Conservation (phyloP, 2,329 filamentous ascomycete species). For the Amauroascus verrucosus region DNA sequence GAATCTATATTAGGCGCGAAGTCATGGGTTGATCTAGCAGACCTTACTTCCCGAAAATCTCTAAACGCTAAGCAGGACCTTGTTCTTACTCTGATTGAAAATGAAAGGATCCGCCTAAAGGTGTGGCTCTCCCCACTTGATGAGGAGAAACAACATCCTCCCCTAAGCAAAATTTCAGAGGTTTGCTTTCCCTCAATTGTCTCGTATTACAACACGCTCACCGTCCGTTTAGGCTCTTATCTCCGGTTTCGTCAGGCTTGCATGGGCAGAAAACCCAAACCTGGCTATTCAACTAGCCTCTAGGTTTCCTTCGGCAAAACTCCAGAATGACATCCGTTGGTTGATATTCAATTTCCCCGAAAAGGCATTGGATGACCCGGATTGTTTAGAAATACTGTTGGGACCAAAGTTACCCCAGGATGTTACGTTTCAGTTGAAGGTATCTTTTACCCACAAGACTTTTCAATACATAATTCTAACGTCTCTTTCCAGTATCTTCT, state of each 20-base stretch:
- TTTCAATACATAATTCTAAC: not conserved
- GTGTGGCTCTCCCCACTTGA: constrained; percentile 85
- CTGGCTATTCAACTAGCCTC: constrained; percentile 76
- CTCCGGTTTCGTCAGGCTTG: constrained; percentile 60
- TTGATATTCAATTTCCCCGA: constrained; percentile 74
- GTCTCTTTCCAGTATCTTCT: constrained; percentile 59
- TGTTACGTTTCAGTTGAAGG: constrained; percentile 75
- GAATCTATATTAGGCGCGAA: constrained; percentile 55
- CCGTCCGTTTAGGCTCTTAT: constrained; percentile 32
- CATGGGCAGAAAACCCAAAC: constrained; percentile 76
- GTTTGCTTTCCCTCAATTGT: not conserved
- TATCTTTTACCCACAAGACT: constrained; percentile 28
- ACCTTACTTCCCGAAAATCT: constrained; percentile 49
- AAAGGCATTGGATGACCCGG: constrained; percentile 68
- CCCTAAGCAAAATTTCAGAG: constrained; percentile 21
- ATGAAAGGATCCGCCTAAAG: constrained; percentile 68
- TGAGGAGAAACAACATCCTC: constrained; percentile 47
- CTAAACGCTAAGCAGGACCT: constrained; percentile 72
- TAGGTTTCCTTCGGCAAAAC: constrained; percentile 64
- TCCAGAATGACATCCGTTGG: constrained; percentile 67
- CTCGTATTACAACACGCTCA: not conserved
- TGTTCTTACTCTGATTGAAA: constrained; percentile 68
- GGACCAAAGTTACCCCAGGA: constrained; percentile 66
- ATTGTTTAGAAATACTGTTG: constrained; percentile 72
- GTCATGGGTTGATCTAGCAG: constrained; percentile 41